Percentiles rank a stretch among this genome's conserved stretches.
phyloP scores from a whole-genome alignment of 441 rosid genomes.

The Kokia cookei region DNA sequence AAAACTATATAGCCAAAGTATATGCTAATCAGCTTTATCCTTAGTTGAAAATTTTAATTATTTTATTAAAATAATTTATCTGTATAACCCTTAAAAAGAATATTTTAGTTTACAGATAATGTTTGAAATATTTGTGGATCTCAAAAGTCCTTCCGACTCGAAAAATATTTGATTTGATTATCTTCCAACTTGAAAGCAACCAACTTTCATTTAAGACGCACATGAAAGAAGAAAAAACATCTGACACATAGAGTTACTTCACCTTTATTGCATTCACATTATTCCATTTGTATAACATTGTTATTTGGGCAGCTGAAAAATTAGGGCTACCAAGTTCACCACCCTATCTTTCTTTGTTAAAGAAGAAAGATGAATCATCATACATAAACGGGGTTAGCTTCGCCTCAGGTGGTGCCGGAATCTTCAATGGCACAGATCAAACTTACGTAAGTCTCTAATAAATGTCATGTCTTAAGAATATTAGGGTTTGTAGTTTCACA shows the following conservation, averaged over 20 bases:
- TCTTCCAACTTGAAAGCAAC: neutral
- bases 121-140: no score
- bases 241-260: neutral
- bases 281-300: neutral
- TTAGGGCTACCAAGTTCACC: constrained; percentile 48
- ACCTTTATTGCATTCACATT: neutral
- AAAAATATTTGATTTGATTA: no score
- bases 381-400: constrained; percentile 55
- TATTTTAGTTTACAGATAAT: no score
- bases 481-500: neutral
- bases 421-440: constrained; percentile 43
- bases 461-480: neutral
- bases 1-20: no score
- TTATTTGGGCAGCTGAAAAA: constrained; percentile 55
- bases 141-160: no score
- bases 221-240: neutral
- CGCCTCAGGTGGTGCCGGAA: constrained; percentile 78
- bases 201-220: neutral
- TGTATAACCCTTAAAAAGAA: no score
- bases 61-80: no score
- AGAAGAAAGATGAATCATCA: constrained; percentile 11
- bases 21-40: no score
- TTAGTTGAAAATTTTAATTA: no score
- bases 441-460: constrained; percentile 30
- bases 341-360: constrained; percentile 38